Conservation (phyloP, 208 protist genomes). For the Leishmania aethiopica region DNA sequence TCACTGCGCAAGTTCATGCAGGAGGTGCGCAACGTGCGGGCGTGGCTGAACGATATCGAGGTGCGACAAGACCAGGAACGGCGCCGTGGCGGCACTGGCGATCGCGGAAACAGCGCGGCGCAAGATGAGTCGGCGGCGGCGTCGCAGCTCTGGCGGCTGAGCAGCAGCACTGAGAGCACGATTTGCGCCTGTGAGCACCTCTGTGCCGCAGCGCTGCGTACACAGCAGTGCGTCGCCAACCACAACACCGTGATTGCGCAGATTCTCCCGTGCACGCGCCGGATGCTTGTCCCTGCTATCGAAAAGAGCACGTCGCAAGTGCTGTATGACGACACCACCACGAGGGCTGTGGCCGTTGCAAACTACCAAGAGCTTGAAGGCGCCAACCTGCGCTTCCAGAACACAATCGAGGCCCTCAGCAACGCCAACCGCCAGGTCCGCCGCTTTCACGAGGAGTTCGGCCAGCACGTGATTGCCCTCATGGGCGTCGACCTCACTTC, state of each 20-base stretch:
- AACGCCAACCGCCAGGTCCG: slow-evolving; percentile 85
- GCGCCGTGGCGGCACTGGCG: background rate
- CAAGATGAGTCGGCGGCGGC: background rate
- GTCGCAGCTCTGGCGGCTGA: slow-evolving; percentile 29
- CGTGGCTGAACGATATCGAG: slow-evolving; percentile 41
- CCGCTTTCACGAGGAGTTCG: slow-evolving; percentile 85
- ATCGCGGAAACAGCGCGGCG: background rate
- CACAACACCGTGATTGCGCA: slow-evolving; percentile 86
- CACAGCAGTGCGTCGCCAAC: slow-evolving; percentile 81
- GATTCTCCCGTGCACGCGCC: slow-evolving; percentile 71
- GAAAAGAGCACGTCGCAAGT: slow-evolving; percentile 63
- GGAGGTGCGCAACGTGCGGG: slow-evolving; percentile 70
- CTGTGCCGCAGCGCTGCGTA: slow-evolving; percentile 46
- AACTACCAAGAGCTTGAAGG: slow-evolving; percentile 87
- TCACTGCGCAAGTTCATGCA: slow-evolving; percentile 63
- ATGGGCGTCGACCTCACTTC: slow-evolving; percentile 90
- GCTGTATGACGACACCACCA: slow-evolving; percentile 49
- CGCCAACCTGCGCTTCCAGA: slow-evolving; percentile 85
- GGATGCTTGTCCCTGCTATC: slow-evolving; percentile 67
- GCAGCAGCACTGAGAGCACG: slow-evolving; percentile 45
- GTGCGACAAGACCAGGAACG: slow-evolving; percentile 12
- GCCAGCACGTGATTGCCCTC: slow-evolving; percentile 80
- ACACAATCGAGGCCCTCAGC: slow-evolving; percentile 77
- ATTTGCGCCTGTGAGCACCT: slow-evolving; percentile 67
- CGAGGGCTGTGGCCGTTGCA: slow-evolving; percentile 51